A percentile compares a stretch with the other conserved stretches of the same genome.
Conservation (phyloP, 2,329 filamentous ascomycete species). For the Aspergillus sp. region DNA sequence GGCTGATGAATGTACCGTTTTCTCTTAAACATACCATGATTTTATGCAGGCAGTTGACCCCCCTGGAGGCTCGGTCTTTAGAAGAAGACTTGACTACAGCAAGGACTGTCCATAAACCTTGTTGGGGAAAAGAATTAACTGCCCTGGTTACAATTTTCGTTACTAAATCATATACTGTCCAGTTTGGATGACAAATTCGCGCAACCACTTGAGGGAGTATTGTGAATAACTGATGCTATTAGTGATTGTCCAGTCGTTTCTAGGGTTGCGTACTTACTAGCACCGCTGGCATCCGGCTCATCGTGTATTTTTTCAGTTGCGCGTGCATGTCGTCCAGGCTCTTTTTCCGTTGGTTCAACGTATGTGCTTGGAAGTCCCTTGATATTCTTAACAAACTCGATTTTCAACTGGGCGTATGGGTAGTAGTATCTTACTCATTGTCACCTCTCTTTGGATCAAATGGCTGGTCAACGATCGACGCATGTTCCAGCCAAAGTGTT, state of each 20-base stretch:
- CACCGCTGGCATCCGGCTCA: slow-evolving; percentile 46
- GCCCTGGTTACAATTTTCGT: slow-evolving; percentile 77
- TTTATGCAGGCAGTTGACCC: slow-evolving; percentile 38
- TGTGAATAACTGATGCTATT: slow-evolving; percentile 41
- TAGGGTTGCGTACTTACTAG: slow-evolving; percentile 25
- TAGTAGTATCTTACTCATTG: slow-evolving; percentile 30
- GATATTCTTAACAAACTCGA: slow-evolving; percentile 5
- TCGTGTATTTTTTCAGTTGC: slow-evolving; percentile 68
- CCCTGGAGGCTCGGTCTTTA: slow-evolving; percentile 57
- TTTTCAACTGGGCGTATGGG: not conserved
- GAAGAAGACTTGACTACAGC: slow-evolving; percentile 78
- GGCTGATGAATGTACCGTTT: not conserved
- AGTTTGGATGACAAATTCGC: slow-evolving; percentile 83
- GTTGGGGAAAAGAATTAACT: slow-evolving; percentile 78
- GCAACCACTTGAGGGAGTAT: slow-evolving; percentile 89
- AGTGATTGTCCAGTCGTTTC: slow-evolving; percentile 5
- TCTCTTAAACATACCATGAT: slow-evolving; percentile 27
- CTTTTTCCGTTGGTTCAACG: slow-evolving; percentile 49
- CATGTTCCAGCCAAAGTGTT: slow-evolving; percentile 91
- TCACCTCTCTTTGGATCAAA: slow-evolving; percentile 46
- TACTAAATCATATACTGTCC: slow-evolving; percentile 67
- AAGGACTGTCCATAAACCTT: slow-evolving; percentile 85
- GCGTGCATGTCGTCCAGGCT: slow-evolving; percentile 64
- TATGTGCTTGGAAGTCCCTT: slow-evolving; percentile 43
- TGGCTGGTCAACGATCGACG: slow-evolving; percentile 62